Base-by-base conservation (phyloP, 495 filamentous ascomycete species). In the Aspergillus diversus region DNA sequence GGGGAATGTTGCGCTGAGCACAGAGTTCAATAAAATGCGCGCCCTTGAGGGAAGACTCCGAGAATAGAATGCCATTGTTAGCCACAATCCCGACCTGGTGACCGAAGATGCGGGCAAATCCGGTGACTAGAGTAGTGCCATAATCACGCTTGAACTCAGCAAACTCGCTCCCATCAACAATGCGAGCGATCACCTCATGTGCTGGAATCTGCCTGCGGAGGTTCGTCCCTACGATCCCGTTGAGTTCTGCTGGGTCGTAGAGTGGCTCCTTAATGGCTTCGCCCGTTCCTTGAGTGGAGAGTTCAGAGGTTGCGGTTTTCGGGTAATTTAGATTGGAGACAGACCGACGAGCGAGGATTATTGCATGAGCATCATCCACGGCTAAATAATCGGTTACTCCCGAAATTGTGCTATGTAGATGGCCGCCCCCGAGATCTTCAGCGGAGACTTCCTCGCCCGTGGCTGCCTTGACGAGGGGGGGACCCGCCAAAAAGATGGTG, bases 21-120 rank as follows among this genome's bases (percentile, higher is more conserved):
- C 95, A 97, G n/a, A 99, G 87, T 75, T 99, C 91, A 71, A 98
- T 96, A 77, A 99, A 99, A 76, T 99, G 95, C 5, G 95, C 93
- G 11, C 95, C 95, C 75, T 99, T 99, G 52, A 97, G 84, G 4
- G 92, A 87, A 15, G 90, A 91, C 66, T 90, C 87, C 42, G 91
- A 94, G 83, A 97, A 97, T n/a, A 99, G 82, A 66, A 98, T 97
- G 55, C 96, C 96, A 70, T 98, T 96, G 81, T 98, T 98, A 55
- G 93, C 95, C 5, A 99, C 80, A 64, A 99, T 97, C 54, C 95
- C 95, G 16, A 99, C 91, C 46, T 87, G 91, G 60, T 97, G 90
- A 34, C 92, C 92, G 75, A 97, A 90, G 70, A 98, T 97, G 61
- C 80, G 81, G 1, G 91, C 93, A 72, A 98, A 99, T 32, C 95